Base-by-base conservation (phyloP, 371 early-diverging fungal genomes). In the Mortierella sp. region DNA sequence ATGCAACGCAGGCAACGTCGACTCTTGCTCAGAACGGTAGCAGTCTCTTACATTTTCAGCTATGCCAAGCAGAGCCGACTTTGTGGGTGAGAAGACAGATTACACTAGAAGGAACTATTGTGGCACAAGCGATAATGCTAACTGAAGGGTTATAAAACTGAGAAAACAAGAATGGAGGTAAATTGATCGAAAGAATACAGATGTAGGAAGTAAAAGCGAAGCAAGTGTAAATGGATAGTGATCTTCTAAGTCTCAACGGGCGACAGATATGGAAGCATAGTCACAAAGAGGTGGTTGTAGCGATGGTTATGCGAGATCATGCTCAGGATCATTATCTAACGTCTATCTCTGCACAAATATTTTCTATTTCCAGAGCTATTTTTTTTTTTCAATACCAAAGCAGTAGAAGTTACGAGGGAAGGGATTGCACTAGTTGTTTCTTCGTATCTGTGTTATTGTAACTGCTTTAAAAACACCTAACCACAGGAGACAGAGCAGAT, bases 271-370 rank as follows among this genome's bases (percentile, higher is more conserved):
- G 54, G 54, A 7, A 54, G 7, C 42, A 23, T 13, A 61, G 43
- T 7, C 4, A 2, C 3, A 47, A 23, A 22, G 32, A 31, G 17
- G 31, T n/a, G 61, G 47, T 61, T 15, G 17, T 60, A 28, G n/a
- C n/a, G 35, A 37, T 54, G 19, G 42, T 28, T 55, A 26, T 29
- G 28, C 17, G 55, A 23, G 64, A 64, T 64, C 64, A 64, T 64
- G 55, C 35, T 54, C 29, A 28, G 28, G 64, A 55, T 40, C 17
- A 61, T 34, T 35, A 35, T 53, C 53, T n/a, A 63, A 63, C 32
- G 13, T 53, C 53, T 32, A 19, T 47, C 47, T 23, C 49, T 31
- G 9, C 31, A 54, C 15, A 26, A 23, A 26, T 40, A 23, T 12
- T 57, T 57, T 57, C 34, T 19, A 19, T 45, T 57, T 57, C 34